Conservation (phyloP, 805 yeast species). For the Sugiyamaella qingdaonensis region DNA sequence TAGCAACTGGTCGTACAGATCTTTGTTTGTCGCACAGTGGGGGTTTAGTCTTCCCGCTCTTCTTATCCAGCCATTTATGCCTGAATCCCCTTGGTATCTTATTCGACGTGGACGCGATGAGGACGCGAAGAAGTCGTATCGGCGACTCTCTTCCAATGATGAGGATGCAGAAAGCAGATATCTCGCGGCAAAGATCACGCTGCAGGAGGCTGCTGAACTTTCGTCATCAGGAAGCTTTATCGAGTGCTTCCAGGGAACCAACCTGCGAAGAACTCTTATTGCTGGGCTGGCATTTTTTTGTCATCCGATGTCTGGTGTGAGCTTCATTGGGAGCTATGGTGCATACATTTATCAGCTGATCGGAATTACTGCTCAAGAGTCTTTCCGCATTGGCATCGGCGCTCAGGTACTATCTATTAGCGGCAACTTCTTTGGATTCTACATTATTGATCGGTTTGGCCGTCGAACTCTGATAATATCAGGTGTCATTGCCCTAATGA, state of each 20-base stretch:
- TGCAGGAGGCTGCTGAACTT: constrained; percentile 27
- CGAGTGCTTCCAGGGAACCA: constrained; percentile 44
- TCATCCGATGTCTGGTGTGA: constrained; percentile 29
- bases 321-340: constrained; percentile 44
- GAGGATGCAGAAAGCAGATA: constrained; percentile 33
- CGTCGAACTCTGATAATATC: constrained; percentile 31
- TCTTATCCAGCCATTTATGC: constrained; percentile 39
- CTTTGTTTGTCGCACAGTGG: constrained; percentile 16
- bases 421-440: constrained; percentile 35
- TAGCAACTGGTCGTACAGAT: constrained; percentile 12
- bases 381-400: constrained; percentile 36
- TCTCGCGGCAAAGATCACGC: constrained; percentile 34
- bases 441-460: constrained; percentile 31
- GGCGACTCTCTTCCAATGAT: constrained; percentile 28
- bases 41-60: constrained; percentile 21
- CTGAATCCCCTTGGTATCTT: constrained; percentile 57
- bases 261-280: constrained; percentile 42
- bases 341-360: constrained; percentile 49
- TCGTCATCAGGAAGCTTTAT: constrained; percentile 31
- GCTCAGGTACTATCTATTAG: constrained; percentile 34
- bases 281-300: constrained; percentile 10
- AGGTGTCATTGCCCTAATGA: constrained; percentile 25
- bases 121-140: constrained; percentile 42
- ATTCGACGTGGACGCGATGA: constrained; percentile 38
- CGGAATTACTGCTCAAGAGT: constrained; percentile 41